phyloP scores from a whole-genome alignment of 257 asterid species.

The Capsicum baccatum region DNA sequence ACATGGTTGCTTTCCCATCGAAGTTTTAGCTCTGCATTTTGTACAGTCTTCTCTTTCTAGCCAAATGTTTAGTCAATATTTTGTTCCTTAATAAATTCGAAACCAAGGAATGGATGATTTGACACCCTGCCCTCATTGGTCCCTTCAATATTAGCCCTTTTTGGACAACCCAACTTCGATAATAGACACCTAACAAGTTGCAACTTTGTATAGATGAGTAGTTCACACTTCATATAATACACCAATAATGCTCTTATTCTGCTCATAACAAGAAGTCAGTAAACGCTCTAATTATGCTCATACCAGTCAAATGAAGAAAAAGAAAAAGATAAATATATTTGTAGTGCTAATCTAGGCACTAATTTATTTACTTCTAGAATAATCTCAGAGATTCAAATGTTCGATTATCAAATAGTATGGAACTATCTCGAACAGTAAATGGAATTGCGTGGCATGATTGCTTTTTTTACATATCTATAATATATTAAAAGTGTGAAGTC shows the following conservation, averaged over 20 bases:
- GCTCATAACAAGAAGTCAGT: background rate
- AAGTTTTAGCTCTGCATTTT: background rate
- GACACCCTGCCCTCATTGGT: background rate
- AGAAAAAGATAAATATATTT: background rate
- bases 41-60: constrained; percentile 1
- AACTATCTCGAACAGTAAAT: background rate
- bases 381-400: background rate
- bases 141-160: background rate
- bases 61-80: background rate
- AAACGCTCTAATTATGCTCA: background rate
- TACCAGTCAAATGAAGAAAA: background rate
- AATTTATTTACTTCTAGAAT: background rate
- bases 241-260: too few species aligned
- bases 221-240: background rate
- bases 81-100: background rate
- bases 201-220: background rate
- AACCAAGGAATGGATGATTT: background rate
- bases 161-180: constrained; percentile 21
- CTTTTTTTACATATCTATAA: too few species aligned
- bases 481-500: too few species aligned
- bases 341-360: background rate
- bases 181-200: background rate
- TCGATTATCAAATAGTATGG: background rate
- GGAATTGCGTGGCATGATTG: background rate
- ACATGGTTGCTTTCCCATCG: background rate